These are phyloP conservation scores for Fusarium stilboides DNA, from an alignment of 2,329 filamentous ascomycete genomes.

Conservation along the genomic window DNA sequence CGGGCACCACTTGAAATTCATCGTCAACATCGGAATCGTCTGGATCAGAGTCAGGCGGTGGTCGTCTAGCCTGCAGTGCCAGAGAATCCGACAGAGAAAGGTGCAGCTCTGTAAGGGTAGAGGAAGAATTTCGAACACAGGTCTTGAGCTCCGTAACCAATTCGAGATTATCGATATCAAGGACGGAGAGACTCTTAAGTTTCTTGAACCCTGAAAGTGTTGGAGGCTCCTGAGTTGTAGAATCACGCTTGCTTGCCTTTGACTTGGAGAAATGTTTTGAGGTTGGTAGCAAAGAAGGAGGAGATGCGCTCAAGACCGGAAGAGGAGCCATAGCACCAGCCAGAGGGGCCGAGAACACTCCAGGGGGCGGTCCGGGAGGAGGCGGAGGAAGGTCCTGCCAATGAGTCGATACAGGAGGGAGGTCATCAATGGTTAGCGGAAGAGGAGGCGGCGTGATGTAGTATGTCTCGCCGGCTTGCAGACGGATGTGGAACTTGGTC, in stretches of 20 bases:
- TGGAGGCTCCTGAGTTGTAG: slow-evolving; percentile 59
- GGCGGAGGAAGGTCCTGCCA: slow-evolving; percentile 50
- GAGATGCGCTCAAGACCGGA: slow-evolving; percentile 44
- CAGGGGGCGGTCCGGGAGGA: slow-evolving; percentile 39
- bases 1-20: slow-evolving; percentile 65
- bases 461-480: slow-evolving; percentile 71
- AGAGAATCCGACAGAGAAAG: slow-evolving; percentile 72
- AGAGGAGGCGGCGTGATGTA: slow-evolving; percentile 67
- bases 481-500: slow-evolving; percentile 69
- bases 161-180: slow-evolving; percentile 74
- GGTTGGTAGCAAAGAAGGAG: slow-evolving; percentile 53
- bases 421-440: slow-evolving; percentile 52
- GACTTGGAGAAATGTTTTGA: slow-evolving; percentile 56
- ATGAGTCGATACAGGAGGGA: slow-evolving; percentile 52
- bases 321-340: slow-evolving; percentile 27
- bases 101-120: slow-evolving; percentile 68
- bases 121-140: slow-evolving; percentile 69
- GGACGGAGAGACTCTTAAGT: slow-evolving; percentile 66
- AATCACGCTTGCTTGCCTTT: slow-evolving; percentile 53
- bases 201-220: slow-evolving; percentile 72
- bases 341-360: slow-evolving; percentile 39
- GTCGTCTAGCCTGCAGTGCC: slow-evolving; percentile 59
- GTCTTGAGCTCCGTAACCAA: slow-evolving; percentile 68
- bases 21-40: slow-evolving; percentile 70
- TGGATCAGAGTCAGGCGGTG: slow-evolving; percentile 57